A percentile compares a stretch with the other conserved stretches of the same genome.
These are phyloP conservation scores for Avena sativa DNA, from an alignment of 176 grass and related monocot genomes.

Conservation along the genomic window DNA sequence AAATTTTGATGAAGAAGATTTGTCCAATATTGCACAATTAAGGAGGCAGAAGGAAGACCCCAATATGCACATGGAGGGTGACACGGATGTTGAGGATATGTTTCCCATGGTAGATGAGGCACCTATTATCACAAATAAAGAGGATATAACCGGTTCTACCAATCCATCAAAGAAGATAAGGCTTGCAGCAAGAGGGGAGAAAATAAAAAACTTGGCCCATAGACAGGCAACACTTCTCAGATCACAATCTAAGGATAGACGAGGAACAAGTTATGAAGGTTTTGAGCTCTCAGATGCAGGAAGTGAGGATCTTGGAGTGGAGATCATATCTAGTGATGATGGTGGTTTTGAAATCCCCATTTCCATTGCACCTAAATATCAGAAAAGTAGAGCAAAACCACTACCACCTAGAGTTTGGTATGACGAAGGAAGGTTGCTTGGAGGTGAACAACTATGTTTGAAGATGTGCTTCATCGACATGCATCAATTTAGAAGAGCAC, in stretches of 20 bases:
- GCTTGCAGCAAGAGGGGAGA: neutral
- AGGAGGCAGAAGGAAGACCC: neutral
- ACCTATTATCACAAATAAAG: neutral
- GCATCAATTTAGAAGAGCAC: constrained; percentile 1
- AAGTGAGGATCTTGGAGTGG: neutral
- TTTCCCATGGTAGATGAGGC: neutral
- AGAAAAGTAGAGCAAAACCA: neutral
- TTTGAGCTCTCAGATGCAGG: neutral
- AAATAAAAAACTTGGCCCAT: neutral
- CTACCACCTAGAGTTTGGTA: neutral
- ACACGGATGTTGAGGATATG: neutral
- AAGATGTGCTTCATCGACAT: neutral
- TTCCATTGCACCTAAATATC: neutral
- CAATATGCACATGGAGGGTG: neutral
- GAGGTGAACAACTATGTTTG: neutral
- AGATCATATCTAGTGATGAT: neutral
- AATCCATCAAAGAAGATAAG: neutral
- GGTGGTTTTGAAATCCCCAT: neutral
- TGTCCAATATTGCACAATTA: neutral
- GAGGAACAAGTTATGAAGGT: neutral
- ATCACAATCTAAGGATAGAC: neutral
- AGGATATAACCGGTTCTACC: neutral
- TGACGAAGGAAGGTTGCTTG: neutral
- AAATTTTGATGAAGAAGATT: neutral
- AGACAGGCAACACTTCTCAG: neutral